Base-by-base conservation (phyloP, 1,139 yeast genomes). In the Candida neerlandica region DNA sequence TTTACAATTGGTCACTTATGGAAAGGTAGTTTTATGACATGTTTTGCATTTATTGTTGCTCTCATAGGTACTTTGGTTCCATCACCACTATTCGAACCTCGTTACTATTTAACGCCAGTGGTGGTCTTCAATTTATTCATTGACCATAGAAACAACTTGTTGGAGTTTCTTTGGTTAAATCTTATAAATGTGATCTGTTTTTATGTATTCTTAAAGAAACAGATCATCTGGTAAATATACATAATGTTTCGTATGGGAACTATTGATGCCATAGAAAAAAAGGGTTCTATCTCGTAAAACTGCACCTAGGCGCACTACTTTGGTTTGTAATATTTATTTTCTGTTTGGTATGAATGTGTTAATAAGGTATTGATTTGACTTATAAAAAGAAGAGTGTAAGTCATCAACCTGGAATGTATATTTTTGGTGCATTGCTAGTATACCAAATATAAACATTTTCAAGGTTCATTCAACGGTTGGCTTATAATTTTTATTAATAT, bases 51-150 rank as follows among this genome's bases (percentile, higher is more conserved):
- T 51, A 51, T 84, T 1, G 67, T 71, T 0, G 86, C 92, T 27
- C 74, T 37, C 16, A 14, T 37, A 12, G 41, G 41, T 6, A 86
- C 95, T 0, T 74, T 94, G 23, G 81, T 87, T 0, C 97, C 98
- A 12, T 85, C 96, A 0, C 98, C 99, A 9, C 73, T 94, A 54
- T 84, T 95, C 60, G 99, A 94, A 65, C 97, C 97, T 43, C 80
- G 99, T 48, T 94, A 95, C 66, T 94, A 86, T 65, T 87, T 94
- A 46, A 62, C 89, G 2, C 98, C 99, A 2, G 83, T 82, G 61
- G 64, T 88, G 12, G 63, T 91, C 34, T 91, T 92, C 82, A 78
- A 97, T 58, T 51, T 88, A 5, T 77, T 83, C 52, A 68, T 77
- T 6, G 75, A 86, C 51, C 70, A 81, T 42, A 19, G 27, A n/a